These are phyloP conservation scores for Fusarium avenaceum DNA, from an alignment of 2,329 filamentous ascomycete genomes.

Conservation along the genomic window DNA sequence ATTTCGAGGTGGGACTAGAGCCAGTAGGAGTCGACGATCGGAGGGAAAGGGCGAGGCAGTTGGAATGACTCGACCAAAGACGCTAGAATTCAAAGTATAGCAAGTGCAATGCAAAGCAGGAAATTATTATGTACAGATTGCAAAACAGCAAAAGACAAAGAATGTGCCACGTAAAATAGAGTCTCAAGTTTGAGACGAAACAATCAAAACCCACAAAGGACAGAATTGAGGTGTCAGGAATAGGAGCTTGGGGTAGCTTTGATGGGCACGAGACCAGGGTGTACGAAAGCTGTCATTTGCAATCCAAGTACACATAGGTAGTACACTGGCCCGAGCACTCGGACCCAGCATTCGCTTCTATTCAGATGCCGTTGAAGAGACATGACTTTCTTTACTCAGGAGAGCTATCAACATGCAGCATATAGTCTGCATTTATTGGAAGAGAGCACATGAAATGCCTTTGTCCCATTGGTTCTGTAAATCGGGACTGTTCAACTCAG, in stretches of 20 bases:
- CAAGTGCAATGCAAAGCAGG: slow-evolving; percentile 4
- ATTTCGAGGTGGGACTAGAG: slow-evolving; percentile 46
- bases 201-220: slow-evolving; percentile 1
- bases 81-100: slow-evolving; percentile 6
- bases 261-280: slow-evolving; percentile 36
- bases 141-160: slow-evolving; percentile 14
- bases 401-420: background rate
- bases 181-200: slow-evolving; percentile 14
- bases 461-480: too few relatives aligned
- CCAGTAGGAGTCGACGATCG: background rate
- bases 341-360: slow-evolving; percentile 10
- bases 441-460: too few relatives aligned
- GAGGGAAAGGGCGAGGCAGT: slow-evolving; percentile 5
- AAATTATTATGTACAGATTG: slow-evolving; percentile 30
- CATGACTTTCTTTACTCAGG: background rate
- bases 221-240: slow-evolving; percentile 20
- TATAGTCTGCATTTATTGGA: too few relatives aligned
- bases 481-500: too few relatives aligned
- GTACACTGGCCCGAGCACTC: slow-evolving; percentile 28
- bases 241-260: slow-evolving; percentile 35
- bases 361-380: background rate
- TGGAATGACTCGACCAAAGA: slow-evolving; percentile 8
- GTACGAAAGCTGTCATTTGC: slow-evolving; percentile 21
- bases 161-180: slow-evolving; percentile 8
- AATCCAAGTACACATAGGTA: background rate